Percentiles rank a stretch among this genome's conserved stretches.
These are phyloP conservation scores for Ophiognomonia clavigignenti-juglandacearum DNA, from an alignment of 2,329 filamentous ascomycete species.

Conservation along the genomic window DNA sequence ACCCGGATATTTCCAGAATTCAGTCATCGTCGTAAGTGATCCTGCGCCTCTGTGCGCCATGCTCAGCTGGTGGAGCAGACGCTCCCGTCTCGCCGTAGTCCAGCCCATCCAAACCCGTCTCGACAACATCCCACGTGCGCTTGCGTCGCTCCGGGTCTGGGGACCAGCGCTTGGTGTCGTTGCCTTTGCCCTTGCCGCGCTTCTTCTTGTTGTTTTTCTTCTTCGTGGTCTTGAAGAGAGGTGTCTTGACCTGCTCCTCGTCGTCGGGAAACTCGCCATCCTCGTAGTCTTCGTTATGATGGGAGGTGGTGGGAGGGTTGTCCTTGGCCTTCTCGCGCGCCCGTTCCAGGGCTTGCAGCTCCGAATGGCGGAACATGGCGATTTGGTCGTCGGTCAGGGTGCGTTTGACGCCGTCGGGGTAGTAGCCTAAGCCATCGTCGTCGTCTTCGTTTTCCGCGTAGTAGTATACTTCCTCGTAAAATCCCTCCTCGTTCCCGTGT, in stretches of 20 bases:
- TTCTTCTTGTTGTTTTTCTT: conserved; percentile 31
- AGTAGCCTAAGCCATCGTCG: conserved; percentile 74
- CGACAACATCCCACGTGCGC: conserved; percentile 63
- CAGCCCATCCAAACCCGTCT: conserved; percentile 53
- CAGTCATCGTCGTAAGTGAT: conserved; percentile 39
- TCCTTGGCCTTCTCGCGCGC: conserved; percentile 28
- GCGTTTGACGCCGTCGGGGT: conserved; percentile 78
- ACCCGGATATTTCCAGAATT: too few species aligned
- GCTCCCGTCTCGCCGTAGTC: conserved; percentile 50
- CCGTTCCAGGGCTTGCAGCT: conserved; percentile 68
- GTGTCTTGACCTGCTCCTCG: conserved; percentile 19
- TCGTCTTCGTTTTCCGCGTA: conserved; percentile 48
- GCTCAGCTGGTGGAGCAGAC: conserved; percentile 21
- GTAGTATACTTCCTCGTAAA: conserved; percentile 26
- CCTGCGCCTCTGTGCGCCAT: conserved; percentile 32
- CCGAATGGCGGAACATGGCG: conserved; percentile 82
- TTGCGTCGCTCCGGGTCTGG: conserved; percentile 60
- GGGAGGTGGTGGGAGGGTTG: conserved; percentile 22
- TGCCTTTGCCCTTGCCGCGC: conserved; percentile 32
- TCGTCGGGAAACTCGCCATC: conserved; percentile 20
- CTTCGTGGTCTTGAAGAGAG: conserved; percentile 27
- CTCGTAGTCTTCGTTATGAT: conserved; percentile 14
- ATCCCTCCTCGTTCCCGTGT: conserved; percentile 24
- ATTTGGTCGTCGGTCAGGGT: conserved; percentile 91
- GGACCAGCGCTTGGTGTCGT: conserved; percentile 34